Conservation (phyloP, 129 eudicot genomes). For the Flaveria robusta region DNA sequence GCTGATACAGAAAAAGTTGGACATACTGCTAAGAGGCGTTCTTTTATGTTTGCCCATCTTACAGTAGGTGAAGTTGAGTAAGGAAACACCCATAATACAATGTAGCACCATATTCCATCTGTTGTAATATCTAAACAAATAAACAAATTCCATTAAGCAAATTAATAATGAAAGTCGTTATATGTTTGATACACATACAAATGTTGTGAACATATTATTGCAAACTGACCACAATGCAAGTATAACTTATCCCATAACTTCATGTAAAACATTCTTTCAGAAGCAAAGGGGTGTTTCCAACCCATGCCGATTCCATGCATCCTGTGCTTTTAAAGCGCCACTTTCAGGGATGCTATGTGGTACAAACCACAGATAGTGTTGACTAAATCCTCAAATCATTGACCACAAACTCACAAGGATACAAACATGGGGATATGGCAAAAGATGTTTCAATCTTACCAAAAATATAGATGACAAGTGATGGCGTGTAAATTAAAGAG, state of each 20-base stretch:
- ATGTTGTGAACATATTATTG: not conserved
- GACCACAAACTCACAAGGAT: constrained; percentile 11
- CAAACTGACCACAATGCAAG: not conserved
- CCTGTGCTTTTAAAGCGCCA: not conserved
- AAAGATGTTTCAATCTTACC: not conserved
- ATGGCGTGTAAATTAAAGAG: not conserved
- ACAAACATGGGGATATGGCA: not conserved
- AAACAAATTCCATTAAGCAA: constrained; percentile 8
- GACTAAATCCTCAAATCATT: not conserved
- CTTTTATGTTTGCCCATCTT: constrained; percentile 74
- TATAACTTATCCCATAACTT: not conserved
- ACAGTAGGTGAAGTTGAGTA: constrained; percentile 46
- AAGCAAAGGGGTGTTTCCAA: not conserved
- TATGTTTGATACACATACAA: constrained; percentile 5
- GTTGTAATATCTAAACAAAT: constrained; percentile 68
- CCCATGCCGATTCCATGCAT: not conserved
- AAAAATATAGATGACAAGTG: not conserved
- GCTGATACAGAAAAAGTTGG: constrained; percentile 61
- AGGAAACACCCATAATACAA: constrained; percentile 78
- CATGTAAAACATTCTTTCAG: not conserved
- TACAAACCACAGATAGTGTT: not conserved
- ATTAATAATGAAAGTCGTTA: not conserved
- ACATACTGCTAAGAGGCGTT: constrained; percentile 63
- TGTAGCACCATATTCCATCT: constrained; percentile 89
- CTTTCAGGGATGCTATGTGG: not conserved